These are phyloP conservation scores for Skeletonema potamos DNA, from an alignment of 108 stramenopile genomes.

Conservation along the genomic window DNA sequence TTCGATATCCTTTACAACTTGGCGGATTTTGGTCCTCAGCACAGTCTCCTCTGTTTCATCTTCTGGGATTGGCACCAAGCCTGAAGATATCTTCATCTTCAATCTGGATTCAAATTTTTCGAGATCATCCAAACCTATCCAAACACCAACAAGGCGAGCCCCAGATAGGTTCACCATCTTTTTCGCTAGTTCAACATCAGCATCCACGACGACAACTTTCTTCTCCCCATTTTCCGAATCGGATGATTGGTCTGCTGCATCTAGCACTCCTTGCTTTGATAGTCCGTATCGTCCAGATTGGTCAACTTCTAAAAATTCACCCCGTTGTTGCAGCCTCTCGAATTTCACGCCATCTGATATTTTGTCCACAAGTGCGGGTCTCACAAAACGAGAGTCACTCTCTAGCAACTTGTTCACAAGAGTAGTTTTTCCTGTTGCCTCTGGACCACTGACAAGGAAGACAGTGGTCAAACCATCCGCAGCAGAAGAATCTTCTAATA, in stretches of 20 bases:
- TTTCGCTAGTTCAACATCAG: constrained; percentile 64
- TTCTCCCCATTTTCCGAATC: constrained; percentile 3
- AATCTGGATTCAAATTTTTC: constrained; percentile 64
- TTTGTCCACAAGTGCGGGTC: constrained; percentile 50
- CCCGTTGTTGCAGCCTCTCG: constrained; percentile 55
- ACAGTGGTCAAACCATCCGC: constrained; percentile 51
- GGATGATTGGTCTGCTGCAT: constrained; percentile 40
- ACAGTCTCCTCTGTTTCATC: constrained; percentile 66
- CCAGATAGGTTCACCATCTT: constrained; percentile 50
- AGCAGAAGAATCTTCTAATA: not conserved
- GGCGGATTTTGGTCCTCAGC: constrained; percentile 54
- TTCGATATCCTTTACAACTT: constrained; percentile 81
- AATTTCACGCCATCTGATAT: constrained; percentile 54
- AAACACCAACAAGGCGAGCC: constrained; percentile 72
- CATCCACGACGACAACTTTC: constrained; percentile 78
- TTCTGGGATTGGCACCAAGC: constrained; percentile 46
- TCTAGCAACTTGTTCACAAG: constrained; percentile 69
- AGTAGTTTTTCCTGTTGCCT: constrained; percentile 70
- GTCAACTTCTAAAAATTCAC: constrained; percentile 64
- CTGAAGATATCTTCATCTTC: constrained; percentile 52
- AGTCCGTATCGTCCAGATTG: constrained; percentile 55
- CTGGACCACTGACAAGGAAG: constrained; percentile 78
- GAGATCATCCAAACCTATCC: constrained; percentile 74
- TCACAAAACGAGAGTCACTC: constrained; percentile 46
- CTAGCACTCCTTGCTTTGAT: constrained; percentile 63